Evolutionary conservation across 371 early-diverging fungal genomes (phyloP).

Genomic region (Mucor sp.): DNA sequence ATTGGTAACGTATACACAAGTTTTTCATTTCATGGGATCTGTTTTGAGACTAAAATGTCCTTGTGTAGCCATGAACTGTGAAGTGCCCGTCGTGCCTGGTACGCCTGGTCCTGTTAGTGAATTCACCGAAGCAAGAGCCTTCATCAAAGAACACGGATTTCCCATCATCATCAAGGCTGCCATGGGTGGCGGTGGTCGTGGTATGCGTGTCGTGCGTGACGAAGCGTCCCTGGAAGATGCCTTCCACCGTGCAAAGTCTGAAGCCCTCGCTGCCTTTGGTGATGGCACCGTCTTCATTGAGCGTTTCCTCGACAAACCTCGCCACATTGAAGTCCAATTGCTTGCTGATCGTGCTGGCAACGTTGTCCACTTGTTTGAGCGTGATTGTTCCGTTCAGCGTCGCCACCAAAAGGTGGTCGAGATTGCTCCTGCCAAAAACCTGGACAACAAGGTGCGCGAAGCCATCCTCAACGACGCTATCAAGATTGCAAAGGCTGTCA

Average conservation of each 20-base stretch:
- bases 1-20: constrained; percentile 57
- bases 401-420: constrained; percentile 98
- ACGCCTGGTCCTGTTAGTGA: constrained; percentile 83
- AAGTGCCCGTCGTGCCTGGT: constrained; percentile 85
- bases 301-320: constrained; percentile 87
- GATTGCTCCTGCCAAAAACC: constrained; percentile 83
- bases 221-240: constrained; percentile 62
- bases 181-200: constrained; percentile 98
- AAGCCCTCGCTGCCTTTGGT: constrained; percentile 90
- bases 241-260: constrained; percentile 83
- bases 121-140: constrained; percentile 65
- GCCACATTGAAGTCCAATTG: constrained; percentile 96
- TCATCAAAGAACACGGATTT: constrained; percentile 81
- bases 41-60: constrained; percentile 11
- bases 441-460: constrained; percentile 67
- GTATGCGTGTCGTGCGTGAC: constrained; percentile 90
- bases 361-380: constrained; percentile 86
- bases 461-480: constrained; percentile 86
- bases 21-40: background rate
- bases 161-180: constrained; percentile 97
- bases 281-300: constrained; percentile 95
- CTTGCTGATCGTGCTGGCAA: constrained; percentile 89
- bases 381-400: constrained; percentile 98
- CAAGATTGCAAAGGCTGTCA: constrained; percentile 82
- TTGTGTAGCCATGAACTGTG: constrained; percentile 67